Conservation (phyloP, 192 early-diverging fungal genomes). For the Chytriomyces sp. region DNA sequence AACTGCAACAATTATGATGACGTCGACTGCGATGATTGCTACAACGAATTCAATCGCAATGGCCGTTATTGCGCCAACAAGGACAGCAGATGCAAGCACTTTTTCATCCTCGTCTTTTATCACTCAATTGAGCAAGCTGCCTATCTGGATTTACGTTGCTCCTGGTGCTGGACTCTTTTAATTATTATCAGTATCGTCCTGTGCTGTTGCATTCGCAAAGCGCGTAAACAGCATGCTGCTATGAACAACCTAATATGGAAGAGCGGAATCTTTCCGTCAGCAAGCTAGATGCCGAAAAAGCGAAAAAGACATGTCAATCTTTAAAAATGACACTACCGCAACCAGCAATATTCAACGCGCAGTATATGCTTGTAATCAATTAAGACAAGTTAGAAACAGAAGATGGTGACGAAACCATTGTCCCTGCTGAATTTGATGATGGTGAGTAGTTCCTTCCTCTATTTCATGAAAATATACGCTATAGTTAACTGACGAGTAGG, state of each 20-base stretch:
- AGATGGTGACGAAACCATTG: constrained; percentile 28
- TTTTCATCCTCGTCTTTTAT: neutral
- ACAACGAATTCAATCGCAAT: neutral
- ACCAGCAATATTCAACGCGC: neutral
- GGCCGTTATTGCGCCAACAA: neutral
- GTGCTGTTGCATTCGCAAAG: neutral
- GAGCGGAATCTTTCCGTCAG: neutral
- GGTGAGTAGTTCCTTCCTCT: no score
- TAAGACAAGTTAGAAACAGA: neutral
- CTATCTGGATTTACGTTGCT: neutral
- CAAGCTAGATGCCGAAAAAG: neutral
- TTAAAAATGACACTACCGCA: neutral
- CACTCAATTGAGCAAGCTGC: neutral
- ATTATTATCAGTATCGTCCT: neutral
- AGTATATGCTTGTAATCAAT: neutral
- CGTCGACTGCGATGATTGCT: neutral
- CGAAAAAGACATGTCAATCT: neutral
- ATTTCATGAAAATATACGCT: no score
- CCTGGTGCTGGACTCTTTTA: neutral
- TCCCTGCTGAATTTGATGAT: constrained; percentile 32
- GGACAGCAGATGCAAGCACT: neutral
- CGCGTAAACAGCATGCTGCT: neutral
- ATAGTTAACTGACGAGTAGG: no score
- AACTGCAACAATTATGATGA: neutral
- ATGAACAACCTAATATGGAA: neutral